These are phyloP conservation scores for Panaeolus papilionaceus DNA, from an alignment of 768 basidiomycete species.

Conservation along the genomic window DNA sequence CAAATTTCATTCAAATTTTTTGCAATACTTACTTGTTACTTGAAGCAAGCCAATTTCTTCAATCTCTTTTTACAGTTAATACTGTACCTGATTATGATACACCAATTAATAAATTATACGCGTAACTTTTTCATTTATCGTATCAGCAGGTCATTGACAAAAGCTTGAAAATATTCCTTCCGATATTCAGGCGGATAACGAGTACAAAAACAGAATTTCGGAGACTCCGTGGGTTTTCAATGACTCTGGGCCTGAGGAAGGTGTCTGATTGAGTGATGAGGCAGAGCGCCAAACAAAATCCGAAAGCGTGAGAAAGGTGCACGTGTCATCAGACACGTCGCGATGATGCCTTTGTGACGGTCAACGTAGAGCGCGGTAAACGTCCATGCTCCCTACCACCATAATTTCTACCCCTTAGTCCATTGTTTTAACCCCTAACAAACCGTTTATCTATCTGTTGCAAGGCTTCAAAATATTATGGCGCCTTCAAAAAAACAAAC, in stretches of 20 bases:
- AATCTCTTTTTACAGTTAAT: too few species aligned
- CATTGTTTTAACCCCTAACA: slow-evolving; percentile 4
- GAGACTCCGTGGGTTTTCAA: neutral
- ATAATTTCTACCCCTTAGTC: slow-evolving; percentile 17
- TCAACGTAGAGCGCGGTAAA: neutral
- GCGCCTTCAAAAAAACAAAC: slow-evolving; percentile 27
- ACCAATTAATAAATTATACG: too few species aligned
- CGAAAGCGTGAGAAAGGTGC: slow-evolving; percentile 6
- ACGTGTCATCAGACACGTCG: slow-evolving; percentile 14
- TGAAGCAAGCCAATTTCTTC: too few species aligned
- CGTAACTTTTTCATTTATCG: too few species aligned
- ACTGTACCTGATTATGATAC: too few species aligned
- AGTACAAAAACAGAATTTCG: too few species aligned
- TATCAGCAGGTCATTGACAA: too few species aligned
- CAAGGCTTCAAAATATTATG: slow-evolving; percentile 21
- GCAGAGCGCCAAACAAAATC: slow-evolving; percentile 6
- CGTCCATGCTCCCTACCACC: slow-evolving; percentile 16
- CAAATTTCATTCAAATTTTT: too few species aligned
- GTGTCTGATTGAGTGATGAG: neutral
- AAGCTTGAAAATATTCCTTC: too few species aligned
- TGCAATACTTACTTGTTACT: too few species aligned
- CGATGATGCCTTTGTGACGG: slow-evolving; percentile 1
- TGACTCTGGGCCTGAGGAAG: neutral
- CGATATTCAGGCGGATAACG: too few species aligned
- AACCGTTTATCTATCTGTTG: slow-evolving; percentile 2